These are phyloP conservation scores for Aspergillus luchuensis DNA, from an alignment of 2,329 filamentous ascomycete species.

Conservation along the genomic window DNA sequence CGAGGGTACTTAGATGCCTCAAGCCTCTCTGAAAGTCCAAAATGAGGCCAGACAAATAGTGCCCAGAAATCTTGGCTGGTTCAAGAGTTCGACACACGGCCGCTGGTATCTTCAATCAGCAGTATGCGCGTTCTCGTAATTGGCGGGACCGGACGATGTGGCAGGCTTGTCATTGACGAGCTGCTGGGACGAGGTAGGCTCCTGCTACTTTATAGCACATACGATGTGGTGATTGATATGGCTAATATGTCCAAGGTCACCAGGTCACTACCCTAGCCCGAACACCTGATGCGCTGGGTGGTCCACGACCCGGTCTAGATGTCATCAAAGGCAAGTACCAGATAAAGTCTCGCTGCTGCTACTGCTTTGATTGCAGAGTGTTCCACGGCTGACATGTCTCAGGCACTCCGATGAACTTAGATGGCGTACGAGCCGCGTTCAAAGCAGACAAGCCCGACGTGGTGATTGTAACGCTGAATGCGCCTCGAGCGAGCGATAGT, in stretches of 20 bases:
- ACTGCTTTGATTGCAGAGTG: neutral
- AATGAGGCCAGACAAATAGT: neutral
- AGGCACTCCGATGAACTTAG: conserved; percentile 26
- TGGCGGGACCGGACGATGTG: conserved; percentile 49
- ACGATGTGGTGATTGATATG: neutral
- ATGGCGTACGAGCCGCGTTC: conserved; percentile 26
- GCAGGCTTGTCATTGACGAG: conserved; percentile 46
- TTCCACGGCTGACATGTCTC: neutral
- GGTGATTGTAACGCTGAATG: conserved; percentile 54
- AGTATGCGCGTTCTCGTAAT: conserved; percentile 42
- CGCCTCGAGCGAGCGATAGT: conserved; percentile 49
- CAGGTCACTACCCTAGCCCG: conserved; percentile 46
- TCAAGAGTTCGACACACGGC: neutral
- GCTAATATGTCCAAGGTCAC: conserved; percentile 28
- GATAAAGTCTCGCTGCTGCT: neutral
- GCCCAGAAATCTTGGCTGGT: neutral
- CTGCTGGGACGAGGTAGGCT: conserved; percentile 36
- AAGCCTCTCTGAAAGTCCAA: neutral
- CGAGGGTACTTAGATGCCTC: neutral
- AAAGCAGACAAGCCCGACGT: conserved; percentile 29
- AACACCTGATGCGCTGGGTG: conserved; percentile 27
- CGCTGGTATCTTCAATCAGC: neutral
- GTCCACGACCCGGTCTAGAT: conserved; percentile 21
- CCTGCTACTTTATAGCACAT: neutral
- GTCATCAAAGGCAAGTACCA: conserved; percentile 21